These are phyloP conservation scores for Monosporascus sp. DNA, from an alignment of 2,329 filamentous ascomycete genomes.

Conservation along the genomic window DNA sequence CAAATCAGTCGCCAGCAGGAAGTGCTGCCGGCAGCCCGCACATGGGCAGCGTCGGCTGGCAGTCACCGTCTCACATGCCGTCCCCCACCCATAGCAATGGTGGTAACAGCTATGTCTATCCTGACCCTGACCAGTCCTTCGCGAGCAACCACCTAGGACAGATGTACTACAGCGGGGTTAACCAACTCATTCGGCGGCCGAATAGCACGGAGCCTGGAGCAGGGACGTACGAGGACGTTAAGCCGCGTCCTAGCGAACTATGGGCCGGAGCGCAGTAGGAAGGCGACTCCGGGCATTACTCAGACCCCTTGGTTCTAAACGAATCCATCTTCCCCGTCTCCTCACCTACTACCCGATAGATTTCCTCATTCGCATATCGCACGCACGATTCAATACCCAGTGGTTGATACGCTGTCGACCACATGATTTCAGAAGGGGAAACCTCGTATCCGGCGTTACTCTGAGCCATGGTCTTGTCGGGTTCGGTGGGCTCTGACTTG, in stretches of 20 bases:
- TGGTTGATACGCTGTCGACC: slow-evolving; percentile 13
- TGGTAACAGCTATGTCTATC: slow-evolving; percentile 67
- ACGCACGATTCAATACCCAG: slow-evolving; percentile 20
- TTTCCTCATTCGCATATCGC: slow-evolving; percentile 13
- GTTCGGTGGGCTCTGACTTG: background rate
- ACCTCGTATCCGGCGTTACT: slow-evolving; percentile 12
- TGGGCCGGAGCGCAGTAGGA: slow-evolving; percentile 36
- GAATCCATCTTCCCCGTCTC: background rate
- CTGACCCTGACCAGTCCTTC: slow-evolving; percentile 70
- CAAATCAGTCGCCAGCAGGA: slow-evolving; percentile 59
- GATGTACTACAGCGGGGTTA: slow-evolving; percentile 67
- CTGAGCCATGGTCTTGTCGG: background rate
- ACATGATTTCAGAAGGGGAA: slow-evolving; percentile 8
- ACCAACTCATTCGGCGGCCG: slow-evolving; percentile 57
- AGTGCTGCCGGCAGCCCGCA: slow-evolving; percentile 84
- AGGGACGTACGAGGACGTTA: slow-evolving; percentile 54
- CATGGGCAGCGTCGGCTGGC: slow-evolving; percentile 77
- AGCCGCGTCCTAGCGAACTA: slow-evolving; percentile 41
- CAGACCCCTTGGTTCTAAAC: background rate
- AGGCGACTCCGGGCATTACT: background rate
- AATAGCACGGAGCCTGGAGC: slow-evolving; percentile 65
- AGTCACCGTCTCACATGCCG: slow-evolving; percentile 71
- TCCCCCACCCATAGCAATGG: slow-evolving; percentile 62
- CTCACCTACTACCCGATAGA: slow-evolving; percentile 11
- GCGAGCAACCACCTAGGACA: slow-evolving; percentile 53